A percentile compares a stretch with the other conserved stretches of the same genome.
Evolutionary conservation across 208 protist species (phyloP).

Genomic region (Porcisia hertigi): DNA sequence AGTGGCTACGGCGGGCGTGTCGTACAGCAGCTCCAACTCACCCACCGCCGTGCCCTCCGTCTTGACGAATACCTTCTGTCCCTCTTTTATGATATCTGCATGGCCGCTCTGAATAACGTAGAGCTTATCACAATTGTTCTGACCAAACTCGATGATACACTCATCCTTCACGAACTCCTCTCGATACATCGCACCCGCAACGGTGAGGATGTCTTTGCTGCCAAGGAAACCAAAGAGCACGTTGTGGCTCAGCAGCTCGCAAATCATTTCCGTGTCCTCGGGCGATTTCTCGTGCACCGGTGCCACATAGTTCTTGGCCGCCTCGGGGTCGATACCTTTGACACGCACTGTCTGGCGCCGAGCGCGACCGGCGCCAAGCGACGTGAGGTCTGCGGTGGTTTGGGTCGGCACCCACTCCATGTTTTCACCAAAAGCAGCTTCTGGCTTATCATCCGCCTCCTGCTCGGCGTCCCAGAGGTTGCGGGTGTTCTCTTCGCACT

Average conservation of each 20-base stretch:
- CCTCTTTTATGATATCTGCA: conserved; percentile 88
- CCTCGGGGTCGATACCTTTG: conserved; percentile 83
- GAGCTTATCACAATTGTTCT: conserved; percentile 77
- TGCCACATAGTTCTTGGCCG: conserved; percentile 78
- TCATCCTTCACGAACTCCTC: conserved; percentile 76
- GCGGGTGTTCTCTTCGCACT: conserved; percentile 88
- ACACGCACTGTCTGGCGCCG: conserved; percentile 81
- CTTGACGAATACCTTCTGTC: conserved; percentile 89
- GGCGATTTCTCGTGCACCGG: conserved; percentile 75
- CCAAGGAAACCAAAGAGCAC: conserved; percentile 88
- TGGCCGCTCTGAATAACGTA: conserved; percentile 87
- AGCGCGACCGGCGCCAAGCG: conserved; percentile 65
- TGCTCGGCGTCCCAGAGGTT: conserved; percentile 65
- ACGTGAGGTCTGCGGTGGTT: conserved; percentile 65
- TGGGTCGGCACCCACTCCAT: conserved; percentile 66
- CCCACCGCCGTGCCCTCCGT: conserved; percentile 84
- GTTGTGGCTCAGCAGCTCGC: conserved; percentile 77
- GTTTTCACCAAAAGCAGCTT: conserved; percentile 67
- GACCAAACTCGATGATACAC: conserved; percentile 72
- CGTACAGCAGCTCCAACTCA: conserved; percentile 91
- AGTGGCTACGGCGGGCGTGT: conserved; percentile 83
- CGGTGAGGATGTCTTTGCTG: conserved; percentile 61
- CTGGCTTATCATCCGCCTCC: conserved; percentile 18
- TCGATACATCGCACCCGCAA: conserved; percentile 84
- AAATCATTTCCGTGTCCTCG: conserved; percentile 81